phyloP scores from a whole-genome alignment of 2,329 filamentous ascomycete species.

The Aspergillus fructus region DNA sequence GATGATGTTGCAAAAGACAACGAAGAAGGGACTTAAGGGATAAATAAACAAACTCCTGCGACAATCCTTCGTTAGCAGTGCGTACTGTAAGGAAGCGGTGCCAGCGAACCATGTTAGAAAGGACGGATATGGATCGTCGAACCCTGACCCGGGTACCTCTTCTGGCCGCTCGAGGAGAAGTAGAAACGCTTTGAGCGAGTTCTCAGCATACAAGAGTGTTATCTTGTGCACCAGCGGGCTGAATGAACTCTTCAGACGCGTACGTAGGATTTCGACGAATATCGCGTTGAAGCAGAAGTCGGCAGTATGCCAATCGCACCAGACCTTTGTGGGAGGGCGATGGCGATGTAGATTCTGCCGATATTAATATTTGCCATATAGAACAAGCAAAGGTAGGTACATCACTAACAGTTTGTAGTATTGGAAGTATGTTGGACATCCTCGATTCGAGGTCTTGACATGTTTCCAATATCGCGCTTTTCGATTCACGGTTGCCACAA shows the following conservation, averaged over 20 bases:
- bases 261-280: constrained; percentile 26
- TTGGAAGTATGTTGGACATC: constrained; percentile 20
- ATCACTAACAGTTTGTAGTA: constrained; percentile 17
- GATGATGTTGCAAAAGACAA: constrained; percentile 13
- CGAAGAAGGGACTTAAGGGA: constrained; percentile 13
- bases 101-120: constrained; percentile 18
- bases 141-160: constrained; percentile 1
- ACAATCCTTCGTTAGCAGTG: not conserved
- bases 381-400: not conserved
- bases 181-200: constrained; percentile 13
- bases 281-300: constrained; percentile 29
- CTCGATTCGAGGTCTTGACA: constrained; percentile 16
- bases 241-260: constrained; percentile 19
- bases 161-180: constrained; percentile 14
- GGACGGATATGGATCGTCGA: constrained; percentile 16
- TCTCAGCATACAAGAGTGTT: constrained; percentile 23
- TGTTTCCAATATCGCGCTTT: constrained; percentile 3
- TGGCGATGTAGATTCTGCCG: constrained; percentile 11
- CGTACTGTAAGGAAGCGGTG: not conserved
- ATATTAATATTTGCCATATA: not conserved
- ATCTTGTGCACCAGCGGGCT: constrained; percentile 22
- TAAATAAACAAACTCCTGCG: constrained; percentile 11
- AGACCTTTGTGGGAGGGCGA: constrained; percentile 10
- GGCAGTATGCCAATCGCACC: constrained; percentile 20
- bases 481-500: not conserved